Conservation (phyloP, 148 eudicot genomes). For the Cornus kousa region DNA sequence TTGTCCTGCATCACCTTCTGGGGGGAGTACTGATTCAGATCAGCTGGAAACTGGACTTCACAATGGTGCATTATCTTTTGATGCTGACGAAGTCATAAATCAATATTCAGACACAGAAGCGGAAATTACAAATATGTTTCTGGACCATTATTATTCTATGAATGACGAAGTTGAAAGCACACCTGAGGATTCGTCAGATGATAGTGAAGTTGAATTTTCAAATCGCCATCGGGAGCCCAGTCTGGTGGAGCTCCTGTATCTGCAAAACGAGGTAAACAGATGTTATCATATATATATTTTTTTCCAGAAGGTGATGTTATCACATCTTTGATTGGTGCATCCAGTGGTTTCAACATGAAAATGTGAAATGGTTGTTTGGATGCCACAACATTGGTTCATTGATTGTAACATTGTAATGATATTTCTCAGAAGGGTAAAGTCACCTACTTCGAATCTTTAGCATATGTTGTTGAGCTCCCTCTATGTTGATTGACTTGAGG, state of each 20-base stretch:
- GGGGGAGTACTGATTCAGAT: slow-evolving; percentile 21
- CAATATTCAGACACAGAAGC: slow-evolving; percentile 17
- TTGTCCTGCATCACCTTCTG: slow-evolving; percentile 24
- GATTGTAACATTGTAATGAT: neutral
- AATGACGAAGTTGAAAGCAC: slow-evolving; percentile 21
- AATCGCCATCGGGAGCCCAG: slow-evolving; percentile 16
- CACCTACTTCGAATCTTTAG: neutral
- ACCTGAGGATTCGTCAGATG: slow-evolving; percentile 38
- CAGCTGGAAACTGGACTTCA: slow-evolving; percentile 15
- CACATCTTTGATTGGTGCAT: neutral
- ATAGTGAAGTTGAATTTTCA: slow-evolving; percentile 46
- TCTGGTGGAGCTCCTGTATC: slow-evolving; percentile 15
- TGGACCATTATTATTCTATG: slow-evolving; percentile 11
- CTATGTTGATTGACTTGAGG: no score
- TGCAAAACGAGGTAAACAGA: slow-evolving; percentile 33
- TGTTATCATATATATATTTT: neutral
- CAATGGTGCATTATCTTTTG: slow-evolving; percentile 14
- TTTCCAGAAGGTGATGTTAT: no score
- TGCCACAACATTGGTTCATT: neutral
- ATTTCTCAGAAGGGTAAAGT: neutral
- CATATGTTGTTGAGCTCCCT: neutral
- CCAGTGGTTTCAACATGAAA: neutral
- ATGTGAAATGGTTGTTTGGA: neutral
- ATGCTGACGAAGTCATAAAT: slow-evolving; percentile 8
- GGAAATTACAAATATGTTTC: slow-evolving; percentile 9